phyloP scores from a whole-genome alignment of 176 grass and related monocot genomes.

The Avena atlantica region DNA sequence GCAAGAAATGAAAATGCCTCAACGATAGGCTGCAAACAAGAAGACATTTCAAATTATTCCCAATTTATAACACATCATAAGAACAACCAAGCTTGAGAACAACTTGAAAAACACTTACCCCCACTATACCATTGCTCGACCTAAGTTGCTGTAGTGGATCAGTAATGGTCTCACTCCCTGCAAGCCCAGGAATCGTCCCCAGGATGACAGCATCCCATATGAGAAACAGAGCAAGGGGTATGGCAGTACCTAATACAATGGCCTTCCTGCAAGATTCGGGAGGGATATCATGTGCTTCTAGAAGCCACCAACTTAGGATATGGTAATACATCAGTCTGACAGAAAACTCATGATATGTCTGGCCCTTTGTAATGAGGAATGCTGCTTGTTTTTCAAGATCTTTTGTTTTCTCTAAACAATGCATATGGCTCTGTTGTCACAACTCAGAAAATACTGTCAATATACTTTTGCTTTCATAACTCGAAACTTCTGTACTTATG shows the following conservation, averaged over 20 bases:
- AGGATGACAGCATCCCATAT: constrained; percentile 93
- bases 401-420: neutral
- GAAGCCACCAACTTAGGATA: neutral
- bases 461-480: neutral
- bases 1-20: constrained; percentile 95
- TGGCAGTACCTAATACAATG: constrained; percentile 77
- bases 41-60: constrained; percentile 27
- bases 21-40: constrained; percentile 75
- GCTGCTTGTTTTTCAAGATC: neutral
- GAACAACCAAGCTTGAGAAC: neutral
- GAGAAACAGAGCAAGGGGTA: constrained; percentile 91
- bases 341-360: neutral
- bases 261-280: constrained; percentile 70
- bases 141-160: constrained; percentile 81
- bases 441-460: neutral
- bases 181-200: constrained; percentile 64
- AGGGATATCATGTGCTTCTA: constrained; percentile 25
- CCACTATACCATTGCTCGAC: constrained; percentile 75
- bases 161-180: constrained; percentile 41
- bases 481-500: constrained; percentile 7
- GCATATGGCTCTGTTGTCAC: constrained; percentile 18
- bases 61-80: neutral
- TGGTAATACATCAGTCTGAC: neutral
- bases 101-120: constrained; percentile 63
- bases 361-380: neutral